These are phyloP conservation scores for Lyophyllum shimeji DNA, from an alignment of 768 basidiomycete species.

Conservation along the genomic window DNA sequence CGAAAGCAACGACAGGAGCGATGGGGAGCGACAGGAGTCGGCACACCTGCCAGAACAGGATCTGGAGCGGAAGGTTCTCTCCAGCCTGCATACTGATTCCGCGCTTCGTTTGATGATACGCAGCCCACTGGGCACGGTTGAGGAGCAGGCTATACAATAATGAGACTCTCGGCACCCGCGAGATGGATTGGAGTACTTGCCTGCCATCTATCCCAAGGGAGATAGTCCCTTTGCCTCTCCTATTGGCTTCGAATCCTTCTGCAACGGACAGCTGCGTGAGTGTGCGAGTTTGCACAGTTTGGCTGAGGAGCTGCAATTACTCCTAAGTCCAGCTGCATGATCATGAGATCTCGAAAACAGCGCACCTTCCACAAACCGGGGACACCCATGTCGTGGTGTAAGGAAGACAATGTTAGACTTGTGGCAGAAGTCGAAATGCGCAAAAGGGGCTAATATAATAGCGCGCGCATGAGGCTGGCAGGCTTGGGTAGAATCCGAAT, in stretches of 20 bases:
- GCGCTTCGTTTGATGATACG: background rate
- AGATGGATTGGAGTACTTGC: background rate
- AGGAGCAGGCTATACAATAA: background rate
- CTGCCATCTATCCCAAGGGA: background rate
- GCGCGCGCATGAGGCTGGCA: too few relatives aligned
- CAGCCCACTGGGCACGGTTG: conserved; percentile 2
- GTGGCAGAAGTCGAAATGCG: background rate
- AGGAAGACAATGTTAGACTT: too few relatives aligned
- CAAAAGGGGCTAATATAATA: background rate
- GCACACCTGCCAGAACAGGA: background rate
- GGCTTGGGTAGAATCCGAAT: too few relatives aligned
- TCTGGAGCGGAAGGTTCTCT: background rate
- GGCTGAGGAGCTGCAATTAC: background rate
- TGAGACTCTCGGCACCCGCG: background rate
- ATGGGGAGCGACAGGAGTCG: background rate
- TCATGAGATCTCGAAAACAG: background rate
- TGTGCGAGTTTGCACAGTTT: background rate
- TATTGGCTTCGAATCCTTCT: background rate
- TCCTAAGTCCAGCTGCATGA: too few relatives aligned
- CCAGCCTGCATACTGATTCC: conserved; percentile 4
- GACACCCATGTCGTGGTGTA: conserved; percentile 1
- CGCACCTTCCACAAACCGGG: conserved; percentile 1
- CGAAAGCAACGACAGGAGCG: background rate
- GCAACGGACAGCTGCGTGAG: background rate
- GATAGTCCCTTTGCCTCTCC: background rate